Evolutionary conservation across 2,329 filamentous ascomycete genomes (phyloP).

Genomic region (Hymenoscyphus fraxineus): DNA sequence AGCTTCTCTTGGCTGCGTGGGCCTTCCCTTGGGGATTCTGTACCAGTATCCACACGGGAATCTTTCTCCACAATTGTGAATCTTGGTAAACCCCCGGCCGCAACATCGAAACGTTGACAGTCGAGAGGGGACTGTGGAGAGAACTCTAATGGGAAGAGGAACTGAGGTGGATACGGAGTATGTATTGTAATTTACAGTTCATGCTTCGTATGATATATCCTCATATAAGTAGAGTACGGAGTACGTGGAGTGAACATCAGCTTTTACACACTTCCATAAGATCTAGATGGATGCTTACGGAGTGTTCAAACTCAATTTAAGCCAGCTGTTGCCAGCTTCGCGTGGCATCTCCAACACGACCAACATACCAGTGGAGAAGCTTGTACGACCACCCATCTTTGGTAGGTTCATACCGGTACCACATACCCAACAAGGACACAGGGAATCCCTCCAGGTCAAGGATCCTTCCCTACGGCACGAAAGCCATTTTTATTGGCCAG

Average conservation of each 20-base stretch:
- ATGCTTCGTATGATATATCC: background rate
- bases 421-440: background rate
- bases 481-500: background rate
- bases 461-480: background rate
- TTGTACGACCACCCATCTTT: background rate
- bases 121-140: background rate
- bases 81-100: background rate
- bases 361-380: background rate
- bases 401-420: background rate
- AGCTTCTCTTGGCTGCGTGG: background rate
- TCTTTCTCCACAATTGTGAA: background rate
- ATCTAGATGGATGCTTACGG: no score
- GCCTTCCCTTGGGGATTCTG: background rate
- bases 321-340: no score
- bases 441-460: background rate
- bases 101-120: slow-evolving; percentile 1
- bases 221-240: no score
- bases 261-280: background rate
- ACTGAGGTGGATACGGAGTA: background rate
- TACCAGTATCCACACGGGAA: background rate
- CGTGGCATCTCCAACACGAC: background rate
- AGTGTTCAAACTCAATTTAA: background rate
- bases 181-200: no score
- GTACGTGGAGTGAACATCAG: no score
- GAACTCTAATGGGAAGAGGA: background rate